phyloP scores from a whole-genome alignment of 805 yeast species.

The Myxozyma geophila region DNA sequence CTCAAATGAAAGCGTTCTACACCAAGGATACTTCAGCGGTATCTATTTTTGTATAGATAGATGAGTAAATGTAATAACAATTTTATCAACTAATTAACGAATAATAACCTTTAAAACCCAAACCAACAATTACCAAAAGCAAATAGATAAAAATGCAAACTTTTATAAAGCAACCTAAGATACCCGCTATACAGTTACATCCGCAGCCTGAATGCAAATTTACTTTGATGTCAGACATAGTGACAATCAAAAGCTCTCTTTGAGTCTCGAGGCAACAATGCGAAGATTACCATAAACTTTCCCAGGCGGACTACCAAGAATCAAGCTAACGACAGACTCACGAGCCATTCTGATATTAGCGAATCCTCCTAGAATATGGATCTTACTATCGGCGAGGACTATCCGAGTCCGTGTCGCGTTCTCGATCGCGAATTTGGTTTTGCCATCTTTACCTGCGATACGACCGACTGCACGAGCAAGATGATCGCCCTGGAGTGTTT shows the following conservation, averaged over 20 bases:
- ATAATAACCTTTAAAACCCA: slow-evolving; percentile 1
- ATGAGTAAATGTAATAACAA: not conserved
- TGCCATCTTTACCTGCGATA: slow-evolving; percentile 99
- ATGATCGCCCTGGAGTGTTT: slow-evolving; percentile 94
- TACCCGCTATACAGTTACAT: not conserved
- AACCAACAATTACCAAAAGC: slow-evolving; percentile 1
- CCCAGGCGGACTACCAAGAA: slow-evolving; percentile 98
- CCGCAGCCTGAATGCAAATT: not conserved
- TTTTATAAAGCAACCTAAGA: not conserved
- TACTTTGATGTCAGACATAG: not conserved
- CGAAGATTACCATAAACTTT: slow-evolving; percentile 97
- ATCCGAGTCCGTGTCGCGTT: slow-evolving; percentile 98
- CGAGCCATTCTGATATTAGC: slow-evolving; percentile 98
- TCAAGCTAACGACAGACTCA: slow-evolving; percentile 91
- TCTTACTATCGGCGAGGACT: slow-evolving; percentile 94
- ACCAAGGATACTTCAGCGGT: slow-evolving; percentile 15
- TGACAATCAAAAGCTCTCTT: slow-evolving; percentile 77
- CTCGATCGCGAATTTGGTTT: slow-evolving; percentile 97
- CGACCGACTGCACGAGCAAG: slow-evolving; percentile 98
- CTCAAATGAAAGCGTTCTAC: slow-evolving; percentile 13
- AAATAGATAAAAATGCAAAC: slow-evolving; percentile 5
- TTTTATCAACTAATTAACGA: not conserved
- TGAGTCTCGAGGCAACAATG: slow-evolving; percentile 94
- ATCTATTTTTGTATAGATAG: slow-evolving; percentile 26
- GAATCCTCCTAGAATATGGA: slow-evolving; percentile 96